phyloP scores from a whole-genome alignment of 805 yeast species.

The Brettanomyces sp. region DNA sequence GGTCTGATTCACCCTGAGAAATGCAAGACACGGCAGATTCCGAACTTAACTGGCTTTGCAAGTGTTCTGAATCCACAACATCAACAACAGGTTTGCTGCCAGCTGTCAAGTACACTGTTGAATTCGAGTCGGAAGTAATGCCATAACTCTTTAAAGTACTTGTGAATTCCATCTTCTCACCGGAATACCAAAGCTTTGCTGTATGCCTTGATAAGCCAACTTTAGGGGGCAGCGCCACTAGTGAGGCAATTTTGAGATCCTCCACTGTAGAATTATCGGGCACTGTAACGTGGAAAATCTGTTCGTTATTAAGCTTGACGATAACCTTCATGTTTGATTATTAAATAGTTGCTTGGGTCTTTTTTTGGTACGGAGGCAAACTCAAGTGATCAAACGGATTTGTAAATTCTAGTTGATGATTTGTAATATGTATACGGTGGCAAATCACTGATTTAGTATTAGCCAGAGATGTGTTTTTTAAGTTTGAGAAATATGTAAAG shows the following conservation, averaged over 20 bases:
- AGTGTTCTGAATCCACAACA: constrained; percentile 10
- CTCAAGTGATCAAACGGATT: too few relatives aligned
- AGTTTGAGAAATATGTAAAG: too few relatives aligned
- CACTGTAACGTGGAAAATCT: constrained; percentile 33
- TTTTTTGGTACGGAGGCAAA: too few relatives aligned
- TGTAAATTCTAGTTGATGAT: too few relatives aligned
- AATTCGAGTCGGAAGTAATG: constrained; percentile 18
- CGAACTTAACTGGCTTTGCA: too few relatives aligned
- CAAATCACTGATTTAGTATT: too few relatives aligned
- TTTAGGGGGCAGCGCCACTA: constrained; percentile 27
- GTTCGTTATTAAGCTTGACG: constrained; percentile 28
- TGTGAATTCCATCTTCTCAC: constrained; percentile 23
- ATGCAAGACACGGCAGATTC: not conserved
- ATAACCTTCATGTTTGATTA: constrained; percentile 34
- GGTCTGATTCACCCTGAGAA: constrained; percentile 1
- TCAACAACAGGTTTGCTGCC: constrained; percentile 8
- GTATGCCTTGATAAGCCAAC: constrained; percentile 7
- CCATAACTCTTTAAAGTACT: constrained; percentile 18
- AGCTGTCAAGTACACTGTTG: constrained; percentile 22
- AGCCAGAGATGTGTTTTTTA: too few relatives aligned
- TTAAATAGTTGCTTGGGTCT: too few relatives aligned
- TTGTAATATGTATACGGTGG: too few relatives aligned
- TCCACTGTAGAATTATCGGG: constrained; percentile 45
- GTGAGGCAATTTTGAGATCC: constrained; percentile 38
- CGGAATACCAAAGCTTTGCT: constrained; percentile 24